Evolutionary conservation across 768 basidiomycete species (phyloP).

Genomic region (Agrocybe chaxingu): DNA sequence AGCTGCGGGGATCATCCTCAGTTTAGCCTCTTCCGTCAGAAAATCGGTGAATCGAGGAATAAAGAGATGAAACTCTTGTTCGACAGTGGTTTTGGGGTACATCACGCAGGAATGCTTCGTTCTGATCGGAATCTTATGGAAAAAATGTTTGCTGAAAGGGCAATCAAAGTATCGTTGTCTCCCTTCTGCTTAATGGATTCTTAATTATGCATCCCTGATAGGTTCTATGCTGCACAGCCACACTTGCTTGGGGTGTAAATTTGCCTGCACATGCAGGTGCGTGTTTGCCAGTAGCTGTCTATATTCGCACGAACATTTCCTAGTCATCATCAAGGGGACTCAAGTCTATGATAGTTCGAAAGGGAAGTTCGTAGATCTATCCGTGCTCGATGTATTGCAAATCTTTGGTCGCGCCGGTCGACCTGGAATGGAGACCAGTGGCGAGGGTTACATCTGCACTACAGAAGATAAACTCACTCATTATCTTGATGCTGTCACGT

Average conservation of each 20-base stretch:
- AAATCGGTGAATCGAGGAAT: slow-evolving; percentile 80
- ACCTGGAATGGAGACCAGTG: slow-evolving; percentile 84
- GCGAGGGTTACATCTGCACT: slow-evolving; percentile 96
- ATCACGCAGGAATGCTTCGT: slow-evolving; percentile 97
- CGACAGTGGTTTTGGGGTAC: slow-evolving; percentile 91
- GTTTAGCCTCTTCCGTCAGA: slow-evolving; percentile 71
- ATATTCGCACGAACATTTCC: slow-evolving; percentile 5
- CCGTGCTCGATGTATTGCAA: slow-evolving; percentile 93
- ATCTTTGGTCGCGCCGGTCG: slow-evolving; percentile 96
- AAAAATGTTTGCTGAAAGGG: slow-evolving; percentile 84
- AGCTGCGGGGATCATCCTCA: slow-evolving; percentile 79
- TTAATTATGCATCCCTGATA: slow-evolving; percentile 24
- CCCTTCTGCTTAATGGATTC: neutral
- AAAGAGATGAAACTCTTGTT: slow-evolving; percentile 97
- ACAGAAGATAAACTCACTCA: slow-evolving; percentile 90
- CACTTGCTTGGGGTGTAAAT: slow-evolving; percentile 99
- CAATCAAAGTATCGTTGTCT: slow-evolving; percentile 71
- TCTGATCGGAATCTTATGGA: slow-evolving; percentile 95
- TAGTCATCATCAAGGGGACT: slow-evolving; percentile 96
- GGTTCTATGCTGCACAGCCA: slow-evolving; percentile 98
- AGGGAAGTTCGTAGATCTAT: slow-evolving; percentile 88
- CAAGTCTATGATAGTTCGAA: slow-evolving; percentile 91
- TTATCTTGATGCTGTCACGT: slow-evolving; percentile 83
- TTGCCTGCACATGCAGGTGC: slow-evolving; percentile 94
- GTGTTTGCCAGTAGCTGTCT: neutral